Percentiles rank a stretch among this genome's conserved stretches.
These are phyloP conservation scores for Diutina pseudorugosa DNA, from an alignment of 1,139 yeast genomes.

Conservation along the genomic window DNA sequence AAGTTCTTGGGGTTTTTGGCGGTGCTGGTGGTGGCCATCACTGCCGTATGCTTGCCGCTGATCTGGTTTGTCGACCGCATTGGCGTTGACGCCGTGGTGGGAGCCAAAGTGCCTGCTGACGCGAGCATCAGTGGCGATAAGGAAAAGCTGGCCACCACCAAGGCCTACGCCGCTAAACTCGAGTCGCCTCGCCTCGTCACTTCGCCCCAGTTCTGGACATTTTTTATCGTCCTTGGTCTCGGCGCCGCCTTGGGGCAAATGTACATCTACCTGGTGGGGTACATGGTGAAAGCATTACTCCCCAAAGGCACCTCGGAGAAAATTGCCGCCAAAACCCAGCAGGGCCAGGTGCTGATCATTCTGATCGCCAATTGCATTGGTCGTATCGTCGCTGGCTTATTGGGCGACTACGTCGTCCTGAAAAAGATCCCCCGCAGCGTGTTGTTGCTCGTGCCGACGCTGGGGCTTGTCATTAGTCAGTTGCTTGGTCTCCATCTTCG, in stretches of 20 bases:
- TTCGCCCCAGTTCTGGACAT: slow-evolving; percentile 35
- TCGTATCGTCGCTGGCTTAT: slow-evolving; percentile 36
- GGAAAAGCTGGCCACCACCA: not conserved
- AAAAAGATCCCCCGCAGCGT: slow-evolving; percentile 30
- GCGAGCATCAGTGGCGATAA: not conserved
- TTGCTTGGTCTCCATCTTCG: slow-evolving; percentile 21
- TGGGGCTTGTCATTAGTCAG: slow-evolving; percentile 31
- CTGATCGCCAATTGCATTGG: slow-evolving; percentile 46
- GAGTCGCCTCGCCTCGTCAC: slow-evolving; percentile 13
- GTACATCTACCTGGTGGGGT: slow-evolving; percentile 53
- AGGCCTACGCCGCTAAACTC: not conserved
- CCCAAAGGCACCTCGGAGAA: slow-evolving; percentile 9
- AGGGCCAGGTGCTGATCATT: slow-evolving; percentile 41
- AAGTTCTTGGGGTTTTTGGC: slow-evolving; percentile 36
- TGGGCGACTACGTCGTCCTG: slow-evolving; percentile 39
- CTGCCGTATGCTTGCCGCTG: slow-evolving; percentile 33
- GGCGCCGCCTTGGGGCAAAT: slow-evolving; percentile 49
- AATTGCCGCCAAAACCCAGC: slow-evolving; percentile 26
- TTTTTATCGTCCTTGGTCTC: slow-evolving; percentile 33
- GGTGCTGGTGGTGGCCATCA: slow-evolving; percentile 25
- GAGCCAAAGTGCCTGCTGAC: too few relatives aligned
- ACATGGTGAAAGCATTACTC: slow-evolving; percentile 42
- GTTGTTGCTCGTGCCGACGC: slow-evolving; percentile 34
- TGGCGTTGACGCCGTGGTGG: not conserved
- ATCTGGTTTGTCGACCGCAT: slow-evolving; percentile 28